phyloP scores from a whole-genome alignment of 805 yeast genomes.

The Hermanozyma aechmeae region DNA sequence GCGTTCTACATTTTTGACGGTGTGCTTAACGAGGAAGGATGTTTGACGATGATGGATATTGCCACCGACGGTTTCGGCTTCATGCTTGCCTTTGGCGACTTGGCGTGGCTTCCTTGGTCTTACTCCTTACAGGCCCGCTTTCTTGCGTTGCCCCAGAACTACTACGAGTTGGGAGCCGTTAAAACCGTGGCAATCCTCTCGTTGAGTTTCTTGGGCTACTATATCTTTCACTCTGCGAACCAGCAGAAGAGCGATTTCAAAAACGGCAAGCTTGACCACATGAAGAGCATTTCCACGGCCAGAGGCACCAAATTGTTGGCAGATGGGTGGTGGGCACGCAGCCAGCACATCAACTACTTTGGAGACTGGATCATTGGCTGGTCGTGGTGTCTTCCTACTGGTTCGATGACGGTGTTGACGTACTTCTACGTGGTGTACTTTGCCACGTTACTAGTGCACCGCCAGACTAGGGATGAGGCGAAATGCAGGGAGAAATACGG shows the following conservation, averaged over 20 bases:
- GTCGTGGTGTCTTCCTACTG: slow-evolving; percentile 91
- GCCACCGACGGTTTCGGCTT: slow-evolving; percentile 96
- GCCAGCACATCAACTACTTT: slow-evolving; percentile 90
- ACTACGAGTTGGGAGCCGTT: slow-evolving; percentile 41
- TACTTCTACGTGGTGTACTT: slow-evolving; percentile 84
- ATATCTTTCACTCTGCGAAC: slow-evolving; percentile 78
- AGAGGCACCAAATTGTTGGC: slow-evolving; percentile 73
- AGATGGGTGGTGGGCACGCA: slow-evolving; percentile 94
- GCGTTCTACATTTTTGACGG: slow-evolving; percentile 85
- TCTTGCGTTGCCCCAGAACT: slow-evolving; percentile 47
- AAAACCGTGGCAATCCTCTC: slow-evolving; percentile 31
- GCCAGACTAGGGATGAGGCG: slow-evolving; percentile 86
- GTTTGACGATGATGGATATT: slow-evolving; percentile 89
- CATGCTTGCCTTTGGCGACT: slow-evolving; percentile 92
- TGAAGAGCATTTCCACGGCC: slow-evolving; percentile 53
- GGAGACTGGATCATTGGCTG: slow-evolving; percentile 93
- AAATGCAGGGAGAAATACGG: slow-evolving; percentile 86
- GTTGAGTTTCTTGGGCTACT: slow-evolving; percentile 57
- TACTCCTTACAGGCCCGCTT: slow-evolving; percentile 83
- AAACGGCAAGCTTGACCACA: slow-evolving; percentile 61
- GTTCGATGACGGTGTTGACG: slow-evolving; percentile 70
- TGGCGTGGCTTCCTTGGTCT: slow-evolving; percentile 86
- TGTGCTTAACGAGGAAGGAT: slow-evolving; percentile 83
- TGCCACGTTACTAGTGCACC: slow-evolving; percentile 71
- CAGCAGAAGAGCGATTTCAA: slow-evolving; percentile 78